A percentile compares a stretch with the other conserved stretches of the same genome.
Conservation (phyloP, 495 filamentous ascomycete species). For the Penicillium coprophilum region DNA sequence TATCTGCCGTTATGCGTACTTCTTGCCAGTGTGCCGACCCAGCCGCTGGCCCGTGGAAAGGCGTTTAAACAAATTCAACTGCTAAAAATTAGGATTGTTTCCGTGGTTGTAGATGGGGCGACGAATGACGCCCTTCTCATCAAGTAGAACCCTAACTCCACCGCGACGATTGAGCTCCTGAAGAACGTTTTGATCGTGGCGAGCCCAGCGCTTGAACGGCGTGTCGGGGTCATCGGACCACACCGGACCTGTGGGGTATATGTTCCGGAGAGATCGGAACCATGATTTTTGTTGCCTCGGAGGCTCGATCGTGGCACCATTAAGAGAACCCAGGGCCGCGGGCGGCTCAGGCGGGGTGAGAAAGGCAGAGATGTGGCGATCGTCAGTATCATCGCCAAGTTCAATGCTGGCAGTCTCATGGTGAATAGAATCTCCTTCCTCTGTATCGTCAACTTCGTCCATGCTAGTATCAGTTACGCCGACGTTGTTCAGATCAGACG, state of each 20-base stretch:
- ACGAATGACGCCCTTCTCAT: constrained; percentile 39
- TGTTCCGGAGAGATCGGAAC: constrained; percentile 37
- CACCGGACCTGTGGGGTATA: constrained; percentile 21
- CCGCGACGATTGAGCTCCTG: constrained; percentile 34
- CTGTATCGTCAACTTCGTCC: constrained; percentile 17
- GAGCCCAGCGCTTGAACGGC: constrained; percentile 46
- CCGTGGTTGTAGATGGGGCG: constrained; percentile 19
- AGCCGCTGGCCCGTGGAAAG: neutral
- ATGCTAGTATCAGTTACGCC: constrained; percentile 10
- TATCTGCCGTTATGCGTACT: neutral
- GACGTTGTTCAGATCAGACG: neutral
- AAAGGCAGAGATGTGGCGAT: constrained; percentile 3
- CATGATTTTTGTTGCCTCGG: constrained; percentile 28
- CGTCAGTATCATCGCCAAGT: constrained; percentile 33
- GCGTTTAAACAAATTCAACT: neutral
- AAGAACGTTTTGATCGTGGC: constrained; percentile 37
- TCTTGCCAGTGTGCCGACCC: neutral
- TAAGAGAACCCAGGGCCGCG: neutral
- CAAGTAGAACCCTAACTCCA: constrained; percentile 26
- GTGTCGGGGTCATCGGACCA: constrained; percentile 42
- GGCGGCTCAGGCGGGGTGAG: constrained; percentile 6
- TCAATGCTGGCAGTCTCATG: constrained; percentile 48
- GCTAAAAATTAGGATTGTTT: neutral
- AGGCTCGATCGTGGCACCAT: constrained; percentile 4
- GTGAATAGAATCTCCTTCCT: constrained; percentile 22